A percentile compares a stretch with the other conserved stretches of the same genome.
phyloP scores from a whole-genome alignment of 148 eudicot genomes.

The Suaeda aralocaspica region DNA sequence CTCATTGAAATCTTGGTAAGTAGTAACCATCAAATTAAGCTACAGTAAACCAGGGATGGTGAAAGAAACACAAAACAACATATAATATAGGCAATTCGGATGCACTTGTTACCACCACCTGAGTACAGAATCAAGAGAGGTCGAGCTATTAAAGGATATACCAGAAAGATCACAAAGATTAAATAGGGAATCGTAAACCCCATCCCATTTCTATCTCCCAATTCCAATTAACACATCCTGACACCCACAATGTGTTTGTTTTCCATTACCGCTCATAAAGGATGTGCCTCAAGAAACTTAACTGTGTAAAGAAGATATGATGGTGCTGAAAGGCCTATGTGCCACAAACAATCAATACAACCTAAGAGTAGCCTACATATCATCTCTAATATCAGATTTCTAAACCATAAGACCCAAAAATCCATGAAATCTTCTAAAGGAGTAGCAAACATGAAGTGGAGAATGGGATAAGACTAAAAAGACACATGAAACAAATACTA shows the following conservation, averaged over 20 bases:
- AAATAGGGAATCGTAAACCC: no score
- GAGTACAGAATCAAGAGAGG: no score
- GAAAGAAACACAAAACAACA: not conserved
- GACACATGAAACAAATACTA: not conserved
- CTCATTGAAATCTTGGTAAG: not conserved
- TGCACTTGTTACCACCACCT: no score
- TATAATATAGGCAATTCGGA: not conserved
- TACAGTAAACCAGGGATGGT: not conserved
- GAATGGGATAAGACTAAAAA: not conserved
- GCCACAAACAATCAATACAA: not conserved
- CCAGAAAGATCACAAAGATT: no score
- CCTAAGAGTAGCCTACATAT: not conserved
- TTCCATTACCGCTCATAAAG: not conserved
- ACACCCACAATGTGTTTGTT: no score
- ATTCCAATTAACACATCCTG: no score
- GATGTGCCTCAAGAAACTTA: not conserved
- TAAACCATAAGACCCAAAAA: not conserved
- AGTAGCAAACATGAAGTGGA: not conserved
- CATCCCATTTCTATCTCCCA: no score
- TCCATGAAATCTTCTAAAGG: not conserved
- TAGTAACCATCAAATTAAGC: not conserved
- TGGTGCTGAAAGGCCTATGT: not conserved
- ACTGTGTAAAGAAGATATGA: not conserved
- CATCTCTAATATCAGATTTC: not conserved
- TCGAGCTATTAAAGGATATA: no score